Percentiles rank a stretch among this genome's conserved stretches.
phyloP scores from a whole-genome alignment of 2,329 filamentous ascomycete genomes.

The Didymella exigua region DNA sequence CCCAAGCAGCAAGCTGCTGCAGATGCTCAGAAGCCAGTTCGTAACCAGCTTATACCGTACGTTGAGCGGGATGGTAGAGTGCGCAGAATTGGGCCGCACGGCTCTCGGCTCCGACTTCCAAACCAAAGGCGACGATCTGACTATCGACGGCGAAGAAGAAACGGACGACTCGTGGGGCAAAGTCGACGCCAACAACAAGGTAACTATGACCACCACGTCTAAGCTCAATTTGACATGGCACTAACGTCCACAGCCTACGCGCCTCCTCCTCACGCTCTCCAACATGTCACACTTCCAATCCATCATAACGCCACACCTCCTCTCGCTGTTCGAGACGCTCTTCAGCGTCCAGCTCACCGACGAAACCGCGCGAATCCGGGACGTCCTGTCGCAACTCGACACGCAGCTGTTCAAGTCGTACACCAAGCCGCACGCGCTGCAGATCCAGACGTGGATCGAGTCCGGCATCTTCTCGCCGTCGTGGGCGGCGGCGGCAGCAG shows the following conservation, averaged over 20 bases:
- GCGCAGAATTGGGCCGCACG: conserved; percentile 77
- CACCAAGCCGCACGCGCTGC: conserved; percentile 65
- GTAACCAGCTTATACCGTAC: conserved; percentile 93
- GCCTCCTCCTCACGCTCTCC: conserved; percentile 90
- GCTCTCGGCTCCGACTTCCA: conserved; percentile 63
- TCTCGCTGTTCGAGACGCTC: conserved; percentile 88
- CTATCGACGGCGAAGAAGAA: conserved; percentile 39
- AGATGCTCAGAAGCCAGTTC: conserved; percentile 90
- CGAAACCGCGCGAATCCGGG: conserved; percentile 87
- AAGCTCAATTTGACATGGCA: neutral
- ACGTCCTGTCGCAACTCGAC: conserved; percentile 90
- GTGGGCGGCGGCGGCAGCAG: conserved; percentile 62
- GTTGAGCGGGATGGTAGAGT: conserved; percentile 94
- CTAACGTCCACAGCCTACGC: conserved; percentile 70
- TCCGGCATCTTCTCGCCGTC: conserved; percentile 71
- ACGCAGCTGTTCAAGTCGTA: conserved; percentile 90
- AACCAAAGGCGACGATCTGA: conserved; percentile 58
- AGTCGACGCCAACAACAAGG: conserved; percentile 46
- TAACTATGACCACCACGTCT: conserved; percentile 13
- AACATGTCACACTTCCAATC: conserved; percentile 85
- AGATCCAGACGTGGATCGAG: conserved; percentile 71
- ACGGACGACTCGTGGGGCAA: conserved; percentile 36
- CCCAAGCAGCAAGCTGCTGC: conserved; percentile 83
- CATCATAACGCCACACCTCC: conserved; percentile 84
- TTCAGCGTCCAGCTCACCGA: conserved; percentile 95